Conservation (phyloP, 148 eudicot genomes). For the Suaeda aralocaspica region DNA sequence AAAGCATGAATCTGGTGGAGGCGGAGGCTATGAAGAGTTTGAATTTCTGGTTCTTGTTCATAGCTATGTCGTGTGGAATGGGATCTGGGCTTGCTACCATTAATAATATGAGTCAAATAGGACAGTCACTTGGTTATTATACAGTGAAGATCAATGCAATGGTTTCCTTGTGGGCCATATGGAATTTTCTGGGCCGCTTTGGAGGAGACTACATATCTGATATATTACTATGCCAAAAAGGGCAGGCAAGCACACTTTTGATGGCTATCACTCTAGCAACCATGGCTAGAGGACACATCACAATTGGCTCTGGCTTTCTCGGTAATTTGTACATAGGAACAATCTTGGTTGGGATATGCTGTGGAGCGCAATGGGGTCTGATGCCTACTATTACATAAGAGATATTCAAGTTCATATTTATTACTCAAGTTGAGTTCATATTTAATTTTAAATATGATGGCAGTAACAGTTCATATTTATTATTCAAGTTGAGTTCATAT, state of each 20-base stretch:
- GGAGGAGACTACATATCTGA: slow-evolving; percentile 83
- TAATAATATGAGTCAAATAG: slow-evolving; percentile 81
- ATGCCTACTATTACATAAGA: slow-evolving; percentile 81
- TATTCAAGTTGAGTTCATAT: no score
- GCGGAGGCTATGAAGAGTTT: slow-evolving; percentile 47
- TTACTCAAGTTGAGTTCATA: no score
- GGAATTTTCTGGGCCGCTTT: slow-evolving; percentile 85
- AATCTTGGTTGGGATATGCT: slow-evolving; percentile 63
- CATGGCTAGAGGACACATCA: slow-evolving; percentile 72
- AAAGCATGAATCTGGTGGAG: slow-evolving; percentile 42
- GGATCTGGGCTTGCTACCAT: slow-evolving; percentile 82
- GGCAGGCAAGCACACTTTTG: slow-evolving; percentile 59
- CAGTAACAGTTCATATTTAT: no score
- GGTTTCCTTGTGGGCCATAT: slow-evolving; percentile 78
- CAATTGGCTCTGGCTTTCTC: slow-evolving; percentile 60
- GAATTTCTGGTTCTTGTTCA: slow-evolving; percentile 67
- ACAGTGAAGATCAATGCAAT: slow-evolving; percentile 45
- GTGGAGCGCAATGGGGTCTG: slow-evolving; percentile 76
- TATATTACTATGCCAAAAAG: slow-evolving; percentile 42
- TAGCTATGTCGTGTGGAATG: slow-evolving; percentile 78
- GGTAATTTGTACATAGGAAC: slow-evolving; percentile 72
- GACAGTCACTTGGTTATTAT: slow-evolving; percentile 58
- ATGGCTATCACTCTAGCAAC: slow-evolving; percentile 56
- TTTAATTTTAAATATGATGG: no score
- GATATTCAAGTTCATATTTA: no score